Base-by-base conservation (phyloP, 371 early-diverging fungal genomes). In the Mortierella sp. region DNA sequence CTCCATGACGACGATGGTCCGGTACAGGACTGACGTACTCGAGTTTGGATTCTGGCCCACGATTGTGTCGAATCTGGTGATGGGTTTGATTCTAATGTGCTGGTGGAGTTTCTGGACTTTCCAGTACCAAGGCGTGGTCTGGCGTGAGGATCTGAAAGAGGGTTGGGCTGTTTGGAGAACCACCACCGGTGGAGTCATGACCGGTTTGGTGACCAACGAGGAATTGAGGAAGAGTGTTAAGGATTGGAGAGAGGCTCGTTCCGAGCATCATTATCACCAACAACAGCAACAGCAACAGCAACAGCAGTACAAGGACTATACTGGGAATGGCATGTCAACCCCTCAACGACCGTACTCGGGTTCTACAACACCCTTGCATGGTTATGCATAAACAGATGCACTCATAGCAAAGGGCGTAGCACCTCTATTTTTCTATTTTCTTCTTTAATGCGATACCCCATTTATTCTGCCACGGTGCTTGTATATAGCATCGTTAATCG, bases 91-190 rank as follows among this genome's bases (percentile, higher is more conserved):
- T 50, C 81, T 89, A 84, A 81, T 86, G 51, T 78, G 81, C 50
- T 87, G 84, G 66, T 89, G 88, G 88, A 86, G 87, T 23, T 89
- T 89, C 54, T 89, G 89, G 89, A 88, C 88, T 0, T 89, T 87
- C 46, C 88, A 87, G 57, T 87, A 86, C 69, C 84, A 86, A 32
- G 89, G 88, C 4, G 84, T 88, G 12, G 73, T 88, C 42, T 87
- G 88, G 89, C 82, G 82, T 58, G 82, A 82, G 72, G 89, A 89
- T 47, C 55, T 84, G 55, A 79, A 85, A 48, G 86, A 87, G 63
- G 89, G 89, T 12, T 82, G 87, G 51, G 84, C 84, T 32, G 89
- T 89, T 11, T 89, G 89, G 89, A 50, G 42, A 44, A 70, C 70
- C 0, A 63, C 75, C 4, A 72, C 64, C 6, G 80, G 80, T 30